These are phyloP conservation scores for Hamigera avellanea DNA, from an alignment of 495 filamentous ascomycete genomes.

Conservation along the genomic window DNA sequence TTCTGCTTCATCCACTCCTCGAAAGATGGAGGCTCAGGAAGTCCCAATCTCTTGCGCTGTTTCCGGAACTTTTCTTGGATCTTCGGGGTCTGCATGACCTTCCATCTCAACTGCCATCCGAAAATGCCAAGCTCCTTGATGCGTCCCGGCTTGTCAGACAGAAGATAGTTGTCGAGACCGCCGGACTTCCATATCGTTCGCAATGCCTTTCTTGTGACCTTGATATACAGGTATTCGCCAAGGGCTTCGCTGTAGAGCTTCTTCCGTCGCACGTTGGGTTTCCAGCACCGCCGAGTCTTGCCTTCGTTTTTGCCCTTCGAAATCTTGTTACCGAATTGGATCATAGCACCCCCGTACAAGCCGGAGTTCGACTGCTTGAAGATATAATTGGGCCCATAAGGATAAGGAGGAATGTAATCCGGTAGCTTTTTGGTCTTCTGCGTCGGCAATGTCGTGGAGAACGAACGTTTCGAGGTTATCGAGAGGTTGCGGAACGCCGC, in stretches of 20 bases:
- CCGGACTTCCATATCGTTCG: slow-evolving; percentile 80
- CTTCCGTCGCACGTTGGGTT: slow-evolving; percentile 75
- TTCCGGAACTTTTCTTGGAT: slow-evolving; percentile 46
- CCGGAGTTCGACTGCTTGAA: slow-evolving; percentile 86
- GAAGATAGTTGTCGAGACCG: slow-evolving; percentile 81
- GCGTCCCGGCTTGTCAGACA: slow-evolving; percentile 58
- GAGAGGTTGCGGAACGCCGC: slow-evolving; percentile 32
- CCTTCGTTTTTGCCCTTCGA: slow-evolving; percentile 56
- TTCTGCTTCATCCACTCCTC: slow-evolving; percentile 30
- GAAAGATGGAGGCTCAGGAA: slow-evolving; percentile 29
- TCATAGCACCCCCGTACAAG: slow-evolving; percentile 65
- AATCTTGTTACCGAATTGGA: slow-evolving; percentile 89
- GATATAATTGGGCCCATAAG: slow-evolving; percentile 61
- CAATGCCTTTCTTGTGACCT: slow-evolving; percentile 65
- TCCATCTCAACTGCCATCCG: slow-evolving; percentile 81
- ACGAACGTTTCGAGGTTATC: slow-evolving; percentile 29
- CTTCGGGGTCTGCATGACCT: slow-evolving; percentile 61
- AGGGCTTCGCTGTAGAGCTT: slow-evolving; percentile 61
- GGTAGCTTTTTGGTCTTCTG: slow-evolving; percentile 26
- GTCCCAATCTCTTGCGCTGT: slow-evolving; percentile 40
- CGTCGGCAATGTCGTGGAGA: slow-evolving; percentile 26
- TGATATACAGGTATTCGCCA: slow-evolving; percentile 51
- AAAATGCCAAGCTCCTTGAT: slow-evolving; percentile 75
- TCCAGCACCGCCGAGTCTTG: slow-evolving; percentile 80
- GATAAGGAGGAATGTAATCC: slow-evolving; percentile 58